Conservation (phyloP, 2,329 filamentous ascomycete species). For the Aspergillus brunneoviolaceus region DNA sequence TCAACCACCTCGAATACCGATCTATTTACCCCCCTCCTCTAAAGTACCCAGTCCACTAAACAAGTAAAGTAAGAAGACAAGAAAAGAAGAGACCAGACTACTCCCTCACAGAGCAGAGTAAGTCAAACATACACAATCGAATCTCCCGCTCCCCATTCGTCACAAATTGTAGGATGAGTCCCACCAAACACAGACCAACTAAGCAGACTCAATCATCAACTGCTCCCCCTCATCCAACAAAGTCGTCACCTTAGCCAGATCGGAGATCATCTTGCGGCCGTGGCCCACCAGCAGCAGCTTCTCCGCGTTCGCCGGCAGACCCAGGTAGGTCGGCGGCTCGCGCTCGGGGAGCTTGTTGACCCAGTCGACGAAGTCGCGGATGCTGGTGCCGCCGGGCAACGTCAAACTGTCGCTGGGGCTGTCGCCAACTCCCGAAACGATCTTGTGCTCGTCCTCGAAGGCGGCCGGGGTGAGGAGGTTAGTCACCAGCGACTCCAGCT, state of each 20-base stretch:
- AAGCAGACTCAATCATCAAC: conserved; percentile 65
- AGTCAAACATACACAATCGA: too few relatives aligned
- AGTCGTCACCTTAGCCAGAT: conserved; percentile 80
- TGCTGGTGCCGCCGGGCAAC: conserved; percentile 75
- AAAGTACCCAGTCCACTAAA: too few relatives aligned
- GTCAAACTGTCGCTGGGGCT: conserved; percentile 57
- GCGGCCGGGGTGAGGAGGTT: conserved; percentile 80
- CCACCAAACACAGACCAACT: conserved; percentile 5
- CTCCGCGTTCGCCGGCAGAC: conserved; percentile 92
- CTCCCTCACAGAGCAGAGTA: too few relatives aligned
- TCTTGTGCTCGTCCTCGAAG: conserved; percentile 87
- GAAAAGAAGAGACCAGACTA: too few relatives aligned
- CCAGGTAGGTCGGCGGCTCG: conserved; percentile 93
- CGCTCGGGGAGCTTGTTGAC: conserved; percentile 89
- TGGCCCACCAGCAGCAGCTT: conserved; percentile 88
- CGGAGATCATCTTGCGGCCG: conserved; percentile 78
- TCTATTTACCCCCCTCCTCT: too few relatives aligned
- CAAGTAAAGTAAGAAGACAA: too few relatives aligned
- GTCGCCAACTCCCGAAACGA: conserved; percentile 68
- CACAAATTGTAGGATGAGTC: background rate
- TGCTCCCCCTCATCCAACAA: conserved; percentile 93
- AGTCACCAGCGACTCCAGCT: conserved; percentile 71
- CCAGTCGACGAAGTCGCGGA: conserved; percentile 87
- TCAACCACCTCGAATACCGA: too few relatives aligned
- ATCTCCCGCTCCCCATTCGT: too few relatives aligned